Evolutionary conservation across 305 asterid species (phyloP).

Genomic region (Plantago coronopus): DNA sequence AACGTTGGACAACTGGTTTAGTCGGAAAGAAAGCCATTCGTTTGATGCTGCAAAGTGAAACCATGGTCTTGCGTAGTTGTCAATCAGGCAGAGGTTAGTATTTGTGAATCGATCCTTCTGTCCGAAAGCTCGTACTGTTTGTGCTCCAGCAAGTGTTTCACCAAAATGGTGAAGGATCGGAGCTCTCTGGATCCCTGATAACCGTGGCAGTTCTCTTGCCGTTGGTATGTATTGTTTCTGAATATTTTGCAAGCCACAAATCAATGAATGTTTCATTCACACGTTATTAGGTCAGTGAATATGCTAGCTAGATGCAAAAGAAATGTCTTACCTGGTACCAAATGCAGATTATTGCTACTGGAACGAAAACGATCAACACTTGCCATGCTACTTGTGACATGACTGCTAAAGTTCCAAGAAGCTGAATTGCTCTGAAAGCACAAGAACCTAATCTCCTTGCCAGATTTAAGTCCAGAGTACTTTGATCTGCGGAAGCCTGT

Average conservation of each 20-base stretch:
- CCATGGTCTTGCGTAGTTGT: conserved; percentile 87
- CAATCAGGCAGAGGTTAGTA: conserved; percentile 74
- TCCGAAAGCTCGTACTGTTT: conserved; percentile 83
- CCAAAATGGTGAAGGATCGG: conserved; percentile 98
- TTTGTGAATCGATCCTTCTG: conserved; percentile 67
- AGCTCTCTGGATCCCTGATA: conserved; percentile 82
- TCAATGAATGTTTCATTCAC: no score
- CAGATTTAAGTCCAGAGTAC: conserved; percentile 85
- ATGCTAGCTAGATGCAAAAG: neutral
- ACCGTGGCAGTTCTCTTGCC: conserved; percentile 92
- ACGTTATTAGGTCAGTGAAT: no score
- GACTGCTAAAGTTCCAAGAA: conserved; percentile 88
- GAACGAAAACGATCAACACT: conserved; percentile 84
- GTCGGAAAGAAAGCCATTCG: conserved; percentile 94
- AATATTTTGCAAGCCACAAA: neutral
- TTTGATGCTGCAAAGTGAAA: conserved; percentile 72
- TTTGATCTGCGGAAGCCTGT: conserved; percentile 89
- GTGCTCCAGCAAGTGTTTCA: conserved; percentile 89
- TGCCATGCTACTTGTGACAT: conserved; percentile 99
- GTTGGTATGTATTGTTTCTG: conserved; percentile 97
- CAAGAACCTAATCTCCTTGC: conserved; percentile 78
- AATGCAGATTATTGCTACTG: conserved; percentile 84
- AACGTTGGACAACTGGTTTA: conserved; percentile 75
- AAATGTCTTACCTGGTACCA: conserved; percentile 78
- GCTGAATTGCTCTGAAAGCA: conserved; percentile 85